Evolutionary conservation across 805 yeast genomes (phyloP).

Genomic region (Candida sonorensis): DNA sequence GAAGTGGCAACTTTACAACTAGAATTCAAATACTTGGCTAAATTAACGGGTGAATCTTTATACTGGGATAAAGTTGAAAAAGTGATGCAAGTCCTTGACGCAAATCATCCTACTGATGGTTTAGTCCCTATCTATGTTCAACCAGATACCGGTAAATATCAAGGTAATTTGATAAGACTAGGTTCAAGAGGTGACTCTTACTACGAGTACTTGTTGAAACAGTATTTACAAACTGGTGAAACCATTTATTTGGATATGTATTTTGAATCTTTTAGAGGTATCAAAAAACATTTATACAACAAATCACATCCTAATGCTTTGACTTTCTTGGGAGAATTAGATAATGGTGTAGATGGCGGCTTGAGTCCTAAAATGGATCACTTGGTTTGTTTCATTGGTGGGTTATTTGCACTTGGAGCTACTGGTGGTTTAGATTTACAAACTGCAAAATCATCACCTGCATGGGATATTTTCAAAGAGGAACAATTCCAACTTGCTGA

Average conservation of each 20-base stretch:
- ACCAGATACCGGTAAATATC: conserved; percentile 68
- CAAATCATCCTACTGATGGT: conserved; percentile 60
- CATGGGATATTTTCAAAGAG: conserved; percentile 55
- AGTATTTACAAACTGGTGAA: conserved; percentile 70
- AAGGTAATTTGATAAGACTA: conserved; percentile 59
- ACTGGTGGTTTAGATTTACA: conserved; percentile 60
- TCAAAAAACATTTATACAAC: conserved; percentile 56
- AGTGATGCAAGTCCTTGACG: conserved; percentile 64
- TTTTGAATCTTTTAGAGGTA: conserved; percentile 69
- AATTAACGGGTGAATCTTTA: conserved; percentile 68
- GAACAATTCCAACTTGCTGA: conserved; percentile 63
- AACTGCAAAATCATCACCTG: conserved; percentile 45
- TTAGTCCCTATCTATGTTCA: conserved; percentile 75
- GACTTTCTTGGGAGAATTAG: conserved; percentile 72
- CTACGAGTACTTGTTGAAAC: conserved; percentile 83
- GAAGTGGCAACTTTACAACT: conserved; percentile 84
- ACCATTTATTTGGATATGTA: conserved; percentile 71
- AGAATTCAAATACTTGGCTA: conserved; percentile 77
- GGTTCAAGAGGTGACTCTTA: conserved; percentile 94
- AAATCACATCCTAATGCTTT: conserved; percentile 57
- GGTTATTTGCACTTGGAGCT: conserved; percentile 82
- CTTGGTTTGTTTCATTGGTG: conserved; percentile 87
- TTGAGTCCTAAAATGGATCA: conserved; percentile 82
- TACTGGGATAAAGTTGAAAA: conserved; percentile 79
- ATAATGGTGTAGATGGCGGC: conserved; percentile 54